Evolutionary conservation across 805 yeast genomes (phyloP), one percentile per base, ranked within the genome.

Genomic region (Scheffersomyces ergatensis): DNA sequence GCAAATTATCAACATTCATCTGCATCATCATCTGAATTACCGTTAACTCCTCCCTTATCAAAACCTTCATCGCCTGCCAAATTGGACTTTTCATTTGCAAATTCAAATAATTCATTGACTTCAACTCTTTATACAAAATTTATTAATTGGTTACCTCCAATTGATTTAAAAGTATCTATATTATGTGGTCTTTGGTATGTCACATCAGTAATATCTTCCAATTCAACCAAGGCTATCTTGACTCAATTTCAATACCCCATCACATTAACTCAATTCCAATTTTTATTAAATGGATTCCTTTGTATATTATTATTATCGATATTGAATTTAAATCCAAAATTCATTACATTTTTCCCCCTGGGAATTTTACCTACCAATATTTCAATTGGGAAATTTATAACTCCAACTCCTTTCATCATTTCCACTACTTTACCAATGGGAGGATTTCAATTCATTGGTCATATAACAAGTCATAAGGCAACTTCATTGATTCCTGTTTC

Each of bases 401-500:
- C 63, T 17, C 93, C 95, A 18, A 69, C 80, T 2, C 49, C 58
- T 36, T 55, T 71, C 38, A 68, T 83, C 25, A 50, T 86, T 13
- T 55, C 67, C 37, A 83, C 89, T 12, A 88, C 96, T 0, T 77
- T 88, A 17, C 98, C 98, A 15, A 89, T 92, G 96, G 98, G 97
- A 6, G 69, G 82, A 45, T 93, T 92, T 66, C 98, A 92, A 67
- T 86, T 92, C 50, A 70, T 83, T 16, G 99, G 98, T 16, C 98
- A 92, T 62, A 80, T 90, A 46, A 79, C 95, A 12, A 80, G 95
- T 6, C 97, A 90, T 59, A 85, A 86, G 57, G 92, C 98, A n/a
- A 89, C 97, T 2, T 77, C 90, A 2, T 62, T 86, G 45, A 87
- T 93, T 38, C 97, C 97, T 0, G 97, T 93, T n/a, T 86, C 97